Conservation (phyloP, 345 rosid genomes). For the Gossypium turneri region DNA sequence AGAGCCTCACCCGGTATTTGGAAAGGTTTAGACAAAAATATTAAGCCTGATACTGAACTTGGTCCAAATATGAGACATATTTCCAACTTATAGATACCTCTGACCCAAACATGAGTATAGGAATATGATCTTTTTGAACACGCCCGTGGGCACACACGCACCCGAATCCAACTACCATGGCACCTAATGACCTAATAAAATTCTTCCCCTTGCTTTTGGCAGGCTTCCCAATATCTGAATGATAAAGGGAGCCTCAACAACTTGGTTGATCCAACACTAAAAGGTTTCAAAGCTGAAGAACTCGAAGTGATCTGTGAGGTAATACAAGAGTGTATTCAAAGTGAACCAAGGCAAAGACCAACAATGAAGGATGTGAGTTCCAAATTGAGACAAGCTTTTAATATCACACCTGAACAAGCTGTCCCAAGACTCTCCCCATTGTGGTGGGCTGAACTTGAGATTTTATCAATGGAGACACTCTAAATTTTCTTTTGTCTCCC, state of each 20-base stretch:
- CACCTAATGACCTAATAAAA: not conserved
- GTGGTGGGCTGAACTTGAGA: constrained; percentile 99
- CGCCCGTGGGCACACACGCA: too few relatives aligned
- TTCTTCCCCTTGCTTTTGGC: constrained; percentile 7
- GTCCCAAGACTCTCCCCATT: constrained; percentile 90
- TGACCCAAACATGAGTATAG: too few relatives aligned
- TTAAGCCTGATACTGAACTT: too few relatives aligned
- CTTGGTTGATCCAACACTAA: constrained; percentile 66
- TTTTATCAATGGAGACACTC: constrained; percentile 53
- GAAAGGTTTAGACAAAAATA: too few relatives aligned
- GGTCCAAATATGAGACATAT: too few relatives aligned
- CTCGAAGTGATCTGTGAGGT: constrained; percentile 63
- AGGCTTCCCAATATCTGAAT: constrained; percentile 68
- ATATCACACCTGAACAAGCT: constrained; percentile 81
- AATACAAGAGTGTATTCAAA: constrained; percentile 49
- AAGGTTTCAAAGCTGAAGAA: constrained; percentile 63
- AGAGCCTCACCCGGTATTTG: too few relatives aligned
- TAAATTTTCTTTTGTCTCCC: not conserved
- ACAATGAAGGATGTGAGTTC: constrained; percentile 56
- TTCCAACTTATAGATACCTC: too few relatives aligned
- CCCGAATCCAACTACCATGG: too few relatives aligned
- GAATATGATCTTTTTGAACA: too few relatives aligned
- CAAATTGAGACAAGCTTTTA: constrained; percentile 52
- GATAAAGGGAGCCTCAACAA: constrained; percentile 36
- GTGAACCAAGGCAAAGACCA: constrained; percentile 60